A percentile compares a stretch with the other conserved stretches of the same genome.
Evolutionary conservation across 192 early-diverging fungal genomes (phyloP).

Genomic region (Lobosporangium transversale): DNA sequence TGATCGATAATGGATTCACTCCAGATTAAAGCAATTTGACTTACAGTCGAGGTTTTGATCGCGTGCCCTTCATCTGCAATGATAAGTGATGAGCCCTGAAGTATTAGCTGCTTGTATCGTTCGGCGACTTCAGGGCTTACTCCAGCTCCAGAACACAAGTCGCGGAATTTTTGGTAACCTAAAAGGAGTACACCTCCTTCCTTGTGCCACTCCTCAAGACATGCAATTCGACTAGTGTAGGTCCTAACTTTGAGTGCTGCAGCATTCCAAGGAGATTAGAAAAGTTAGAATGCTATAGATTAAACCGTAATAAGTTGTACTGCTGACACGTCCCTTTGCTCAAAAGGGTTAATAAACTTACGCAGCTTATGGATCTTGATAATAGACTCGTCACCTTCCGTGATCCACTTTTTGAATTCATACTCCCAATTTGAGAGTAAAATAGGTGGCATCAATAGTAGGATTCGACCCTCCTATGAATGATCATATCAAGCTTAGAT

Average conservation of each 20-base stretch:
- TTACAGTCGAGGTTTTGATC: slow-evolving; percentile 67
- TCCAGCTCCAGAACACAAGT: slow-evolving; percentile 15
- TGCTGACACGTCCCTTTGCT: no score
- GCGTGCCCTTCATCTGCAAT: slow-evolving; percentile 87
- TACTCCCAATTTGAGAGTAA: slow-evolving; percentile 78
- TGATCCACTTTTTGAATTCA: slow-evolving; percentile 79
- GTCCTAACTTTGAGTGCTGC: slow-evolving; percentile 1
- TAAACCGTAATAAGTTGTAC: no score
- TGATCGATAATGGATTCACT: no score
- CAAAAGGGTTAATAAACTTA: slow-evolving; percentile 40
- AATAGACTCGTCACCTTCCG: slow-evolving; percentile 16
- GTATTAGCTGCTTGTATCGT: slow-evolving; percentile 47
- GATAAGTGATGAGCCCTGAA: slow-evolving; percentile 75
- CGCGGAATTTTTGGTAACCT: slow-evolving; percentile 71
- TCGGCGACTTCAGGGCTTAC: not conserved
- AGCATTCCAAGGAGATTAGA: not conserved
- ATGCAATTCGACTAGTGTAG: slow-evolving; percentile 15
- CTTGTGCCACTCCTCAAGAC: slow-evolving; percentile 64
- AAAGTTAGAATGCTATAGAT: no score
- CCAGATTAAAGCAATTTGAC: not conserved
- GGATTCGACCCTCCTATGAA: slow-evolving; percentile 54
- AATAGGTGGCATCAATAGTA: slow-evolving; percentile 79
- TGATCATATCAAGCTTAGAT: not conserved
- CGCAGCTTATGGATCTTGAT: slow-evolving; percentile 54
- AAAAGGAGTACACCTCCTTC: slow-evolving; percentile 76